Base-by-base conservation (phyloP, 208 protist genomes). In the Lotmaria passim region DNA sequence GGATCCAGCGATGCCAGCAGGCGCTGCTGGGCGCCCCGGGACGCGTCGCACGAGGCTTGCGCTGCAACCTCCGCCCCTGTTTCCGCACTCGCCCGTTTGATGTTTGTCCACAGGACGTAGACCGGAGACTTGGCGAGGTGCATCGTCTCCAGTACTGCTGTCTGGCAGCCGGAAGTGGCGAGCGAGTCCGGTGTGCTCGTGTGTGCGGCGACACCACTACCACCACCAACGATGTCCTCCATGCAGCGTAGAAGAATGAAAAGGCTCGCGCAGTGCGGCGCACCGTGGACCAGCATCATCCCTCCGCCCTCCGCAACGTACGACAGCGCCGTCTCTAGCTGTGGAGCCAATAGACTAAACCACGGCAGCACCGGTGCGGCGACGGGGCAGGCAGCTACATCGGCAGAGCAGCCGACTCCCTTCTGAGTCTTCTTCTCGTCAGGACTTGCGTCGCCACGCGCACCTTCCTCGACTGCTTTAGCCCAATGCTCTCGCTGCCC, bases 221-320 rank as follows among this genome's bases (percentile, higher is more conserved):
- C 21, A 38, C 52, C 5, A n/a, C 47, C 48, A 1, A 77, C 34
- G 14, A 75, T 52, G 23, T 62, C 51, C 46, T 84, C 76, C 39
- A 93, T 59, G 33, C 73, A 77, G 15, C 61, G 66, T 21, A 94
- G 63, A 7, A 92, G 38, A 59, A 94, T 89, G 46, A 79, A 83
- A 24, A 92, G 75, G 62, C 84, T 91, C 3, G 89, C 86, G 56
- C 85, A 94, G 62, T 92, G 78, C 24, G 89, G 86, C 0, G 75
- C 75, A 47, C 89, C 89, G 63, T 90, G 85, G 10, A 94, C 84
- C 33, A 92, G 53, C 89, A 94, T 92, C 28, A 90, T 73, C 24
- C 79, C 53, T 5, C 89, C 89, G 17, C 81, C 77, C 3, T 80
- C 62, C 47, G 73, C 66, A 28, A 84, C 78, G 38, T 87, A 64